Percentiles rank a stretch among this genome's conserved stretches.
Evolutionary conservation across 768 basidiomycete species (phyloP).

Genomic region (Boletus tylopilopsis): DNA sequence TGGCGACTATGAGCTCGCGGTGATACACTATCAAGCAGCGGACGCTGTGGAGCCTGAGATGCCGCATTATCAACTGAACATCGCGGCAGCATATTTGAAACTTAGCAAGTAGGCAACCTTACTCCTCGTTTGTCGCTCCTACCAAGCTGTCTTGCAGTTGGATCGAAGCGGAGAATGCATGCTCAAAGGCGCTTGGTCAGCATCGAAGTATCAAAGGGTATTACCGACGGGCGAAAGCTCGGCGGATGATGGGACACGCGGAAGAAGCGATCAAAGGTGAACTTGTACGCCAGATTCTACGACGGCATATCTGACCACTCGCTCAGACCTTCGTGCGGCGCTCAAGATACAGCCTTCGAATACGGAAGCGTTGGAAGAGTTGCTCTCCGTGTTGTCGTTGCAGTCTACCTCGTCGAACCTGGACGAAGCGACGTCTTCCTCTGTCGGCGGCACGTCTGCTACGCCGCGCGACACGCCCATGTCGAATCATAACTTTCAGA

Average conservation of each 20-base stretch:
- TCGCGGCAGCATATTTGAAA: conserved; percentile 73
- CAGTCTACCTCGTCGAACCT: conserved; percentile 10
- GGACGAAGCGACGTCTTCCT: conserved; percentile 29
- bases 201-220: conserved; percentile 68
- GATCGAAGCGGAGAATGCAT: conserved; percentile 70
- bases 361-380: conserved; percentile 55
- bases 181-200: conserved; percentile 59
- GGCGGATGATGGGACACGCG: conserved; percentile 52
- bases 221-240: conserved; percentile 65
- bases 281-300: background rate
- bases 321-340: conserved; percentile 56
- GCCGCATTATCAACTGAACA: conserved; percentile 72
- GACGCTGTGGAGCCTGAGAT: conserved; percentile 65
- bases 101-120: conserved; percentile 52
- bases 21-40: conserved; percentile 56
- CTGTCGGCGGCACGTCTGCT: conserved; percentile 19
- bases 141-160: conserved; percentile 43
- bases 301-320: background rate
- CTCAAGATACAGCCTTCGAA: conserved; percentile 64
- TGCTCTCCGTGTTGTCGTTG: conserved; percentile 38
- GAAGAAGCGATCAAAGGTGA: conserved; percentile 62
- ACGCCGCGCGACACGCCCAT: conserved; percentile 6
- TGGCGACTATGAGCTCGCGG: conserved; percentile 53
- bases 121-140: conserved; percentile 6
- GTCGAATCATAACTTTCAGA: conserved; percentile 31